Base-by-base conservation (phyloP, 306 rosid genomes). In the Vigna unguiculata region DNA sequence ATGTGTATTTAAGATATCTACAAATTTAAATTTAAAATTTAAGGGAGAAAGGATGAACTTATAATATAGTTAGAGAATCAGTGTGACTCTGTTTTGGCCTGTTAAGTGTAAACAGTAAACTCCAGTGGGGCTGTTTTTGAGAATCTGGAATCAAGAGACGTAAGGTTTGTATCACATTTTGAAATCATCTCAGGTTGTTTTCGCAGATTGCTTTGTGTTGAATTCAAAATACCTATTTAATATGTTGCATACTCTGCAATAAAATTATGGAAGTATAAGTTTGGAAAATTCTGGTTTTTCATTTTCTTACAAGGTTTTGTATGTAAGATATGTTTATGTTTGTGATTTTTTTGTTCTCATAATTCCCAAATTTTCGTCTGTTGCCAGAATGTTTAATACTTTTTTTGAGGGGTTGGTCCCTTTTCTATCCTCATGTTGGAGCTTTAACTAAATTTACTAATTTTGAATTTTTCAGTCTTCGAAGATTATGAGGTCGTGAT, bases 401-500 rank as follows among this genome's bases (percentile, higher is more conserved):
- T 71, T 8, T 80, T 63, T 25, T 49, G 9, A 63, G 21, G 72
- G 51, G 7, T 22, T 15, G 15, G 5, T 59, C 19, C 25, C 12
- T 22, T 72, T 40, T 54, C 25, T 68, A 45, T 52, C 54, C 59
- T 6, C 43, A 4, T 45, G 54, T 5, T 20, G 43, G 14, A 32
- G 28, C 62, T 45, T 24, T 38, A 71, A 67, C 30, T 75, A 40
- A 28, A 65, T 45, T 71, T 65, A 19, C 40, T 81, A 47, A 60
- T 71, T 28, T 69, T 53, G 66, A 55, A 47, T 54, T 70, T 36
- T 78, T 69, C 87, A 92, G 98, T 89, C 60, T 61, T 48, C 57
- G 93, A 87, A 83, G 76, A 85, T 76, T 71, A 85, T 43, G 86
- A 86, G 65, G 66, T 77, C 40, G 92, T 92, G 76, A 81, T 95